Base-by-base conservation (phyloP, 1,284 basidiomycete species). In the Kalmanozyma brasiliensis region DNA sequence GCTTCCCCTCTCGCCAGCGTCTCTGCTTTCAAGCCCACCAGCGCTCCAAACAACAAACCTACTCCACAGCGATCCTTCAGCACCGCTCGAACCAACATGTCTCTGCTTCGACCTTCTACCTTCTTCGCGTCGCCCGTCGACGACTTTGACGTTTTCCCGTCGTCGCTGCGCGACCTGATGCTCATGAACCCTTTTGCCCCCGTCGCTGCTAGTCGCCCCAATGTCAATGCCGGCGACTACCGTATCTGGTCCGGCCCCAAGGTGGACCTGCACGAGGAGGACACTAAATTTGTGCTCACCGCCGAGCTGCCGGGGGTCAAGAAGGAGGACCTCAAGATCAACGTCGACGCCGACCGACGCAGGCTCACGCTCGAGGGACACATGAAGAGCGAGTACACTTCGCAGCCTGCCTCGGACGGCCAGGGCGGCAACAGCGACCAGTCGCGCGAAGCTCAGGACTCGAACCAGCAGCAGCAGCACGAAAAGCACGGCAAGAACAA, bases 271-370 rank as follows among this genome's bases (percentile, higher is more conserved):
- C 65, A 73, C 62, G 70, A 73, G 26, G 62, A 63, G 35, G 52
- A 52, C 20, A 61, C 59, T 44, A 45, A 41, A 44, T 73, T 73
- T 52, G 52, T 58, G 10, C 46, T 76, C 22, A 55, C 62, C 7
- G 70, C 67, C 47, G 74, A 76, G 30, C 55, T 76, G 19, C 59
- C 74, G 8, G 74, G 74, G 22, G 63, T 67, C 33, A 67, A 68
- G 52, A 71, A 68, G 53, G 71, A 76, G 42, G 67, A 76, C 30
- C 38, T 76, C 66, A 65, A 71, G 48, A 60, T 76, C 48, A 55
- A 58, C 3, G 52, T 71, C 4, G 74, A 73, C 29, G 63, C 62
- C 14, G 53, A 68, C 40, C 58, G 61, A 20, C 71, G 72, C 36
- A 52, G 71, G 22, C 46, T 76, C 26, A 71, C 71, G 9, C 58